phyloP scores from a whole-genome alignment of 306 rosid species.

The Canavalia gladiata region DNA sequence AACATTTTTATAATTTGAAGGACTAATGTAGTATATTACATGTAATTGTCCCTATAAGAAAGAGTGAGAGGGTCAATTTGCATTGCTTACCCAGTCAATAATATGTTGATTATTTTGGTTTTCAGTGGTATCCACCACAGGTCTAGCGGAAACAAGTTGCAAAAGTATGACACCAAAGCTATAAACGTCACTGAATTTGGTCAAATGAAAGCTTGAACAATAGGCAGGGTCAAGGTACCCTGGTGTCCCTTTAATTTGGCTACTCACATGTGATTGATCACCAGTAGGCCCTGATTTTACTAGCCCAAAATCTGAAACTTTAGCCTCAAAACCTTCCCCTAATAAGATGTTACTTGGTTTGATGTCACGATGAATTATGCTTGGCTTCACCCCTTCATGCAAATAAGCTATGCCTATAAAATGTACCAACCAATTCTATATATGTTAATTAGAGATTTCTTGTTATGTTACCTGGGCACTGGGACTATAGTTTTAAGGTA shows the following conservation, averaged over 20 bases:
- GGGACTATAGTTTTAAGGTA: not conserved
- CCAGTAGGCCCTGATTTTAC: conserved; percentile 75
- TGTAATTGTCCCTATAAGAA: not conserved
- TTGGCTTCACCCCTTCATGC: conserved; percentile 74
- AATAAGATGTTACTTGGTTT: conserved; percentile 88
- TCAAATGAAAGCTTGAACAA: conserved; percentile 82
- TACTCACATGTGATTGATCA: conserved; percentile 86
- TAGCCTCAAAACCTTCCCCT: conserved; percentile 80
- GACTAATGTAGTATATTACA: too few species aligned
- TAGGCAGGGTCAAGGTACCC: conserved; percentile 90
- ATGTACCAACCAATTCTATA: conserved; percentile 4
- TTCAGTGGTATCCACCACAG: conserved; percentile 57
- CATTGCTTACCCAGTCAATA: conserved; percentile 72
- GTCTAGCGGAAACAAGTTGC: conserved; percentile 81
- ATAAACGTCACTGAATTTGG: conserved; percentile 79
- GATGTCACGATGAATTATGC: conserved; percentile 82
- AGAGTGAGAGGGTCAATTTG: not conserved
- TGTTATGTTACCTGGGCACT: not conserved
- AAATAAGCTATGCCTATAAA: conserved; percentile 76
- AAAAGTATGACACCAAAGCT: conserved; percentile 87
- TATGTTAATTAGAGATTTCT: not conserved
- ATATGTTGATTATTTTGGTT: conserved; percentile 59
- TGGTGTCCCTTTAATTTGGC: conserved; percentile 94
- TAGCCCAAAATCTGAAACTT: conserved; percentile 90
- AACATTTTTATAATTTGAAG: too few species aligned